Base-by-base conservation (phyloP, 1,284 basidiomycete genomes). In the Porphyrellus sp. region DNA sequence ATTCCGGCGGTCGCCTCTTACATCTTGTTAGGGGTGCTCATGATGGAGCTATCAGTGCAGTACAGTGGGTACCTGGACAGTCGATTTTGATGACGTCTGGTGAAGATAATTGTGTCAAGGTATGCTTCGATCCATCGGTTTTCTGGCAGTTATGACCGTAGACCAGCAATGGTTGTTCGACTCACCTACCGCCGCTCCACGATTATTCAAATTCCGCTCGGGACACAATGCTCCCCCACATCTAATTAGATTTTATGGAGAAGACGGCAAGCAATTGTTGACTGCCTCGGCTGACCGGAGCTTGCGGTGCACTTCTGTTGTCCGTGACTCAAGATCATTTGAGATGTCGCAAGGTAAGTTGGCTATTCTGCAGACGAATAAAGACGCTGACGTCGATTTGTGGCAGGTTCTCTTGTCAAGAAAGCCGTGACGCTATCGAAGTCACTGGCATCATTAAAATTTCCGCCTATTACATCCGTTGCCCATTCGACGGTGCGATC, bases 111-210 rank as follows among this genome's bases (percentile, higher is more conserved):
- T 92, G 91, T 63, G 81, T 98, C 54, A 96, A 96, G 78, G 91
- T 93, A 49, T 4, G 54, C 18, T 18, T 41, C 35, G 38, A 33
- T 13, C 12, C 33, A 49, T 43, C 16, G 5, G 31, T 27, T 54
- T 35, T 8, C 13, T 45, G 25, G 20, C 46, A 45, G 28, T 47
- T 37, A 35, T 52, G 46, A 70, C 25, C 25, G 13, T 58, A 28
- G 46, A 46, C 15, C 62, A 95, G 93, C 94, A 99, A 91, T 99
- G 97, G 96, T 73, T 97, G 42, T 97, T 98, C 62, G 97, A 99
- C 67, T 89, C 93, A 0, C 91, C 92, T 0, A 89, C 89, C 0
- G 77, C 89, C 1, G 78, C 91, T 12, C 94, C 96, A 3, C 80
- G 93, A 38, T 74, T 99, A 13, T 80, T 98, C 41, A 98, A 98